Base-by-base conservation (phyloP, 257 asterid species). In the Jaltomata sinuosa region DNA sequence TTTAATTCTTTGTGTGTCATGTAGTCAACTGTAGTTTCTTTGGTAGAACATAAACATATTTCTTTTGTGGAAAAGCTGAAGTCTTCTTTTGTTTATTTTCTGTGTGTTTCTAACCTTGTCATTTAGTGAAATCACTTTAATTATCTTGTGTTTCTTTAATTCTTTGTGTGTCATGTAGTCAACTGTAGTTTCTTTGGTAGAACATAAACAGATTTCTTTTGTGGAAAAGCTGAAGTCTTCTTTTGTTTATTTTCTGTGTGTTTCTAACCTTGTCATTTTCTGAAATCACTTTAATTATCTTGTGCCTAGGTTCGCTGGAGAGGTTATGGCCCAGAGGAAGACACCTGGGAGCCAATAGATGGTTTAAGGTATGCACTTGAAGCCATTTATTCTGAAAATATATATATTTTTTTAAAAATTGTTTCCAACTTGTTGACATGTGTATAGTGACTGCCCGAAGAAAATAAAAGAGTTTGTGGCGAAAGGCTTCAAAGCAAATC, bases 291-390 rank as follows among this genome's bases (percentile, higher is more conserved):
- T 32, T 49, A n/a, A 19, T 59, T 82, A 19, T 53, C n/a, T 74
- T 36, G 68, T 65, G 21, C 19, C 3, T 74, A 91, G 93, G 89
- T 91, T 14, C 88, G 79, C 1, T 91, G 93, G 93, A 88, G 85
- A 83, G 90, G 92, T 16, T 91, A 89, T 85, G 87, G 88, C 8
- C 80, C 83, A 5, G 84, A 81, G 45, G 80, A 88, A 40, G 91
- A 91, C 80, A 88, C 93, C 49, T 91, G 92, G 93, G 93, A 91
- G 82, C 93, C 92, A 49, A 68, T 85, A 27, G 89, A 87, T 49
- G 92, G 90, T 50, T 84, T 91, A 62, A 82, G 92, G 91, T 88
- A 85, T 79, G 12, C 53, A 27, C 27, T 38, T n/a, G 42, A 5
- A 49, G 29, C 38, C n/a, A 25, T 45, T 34, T 31, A 47, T 36